phyloP scores from a whole-genome alignment of 495 filamentous ascomycete genomes.

The Penicillium dipodomyicola region DNA sequence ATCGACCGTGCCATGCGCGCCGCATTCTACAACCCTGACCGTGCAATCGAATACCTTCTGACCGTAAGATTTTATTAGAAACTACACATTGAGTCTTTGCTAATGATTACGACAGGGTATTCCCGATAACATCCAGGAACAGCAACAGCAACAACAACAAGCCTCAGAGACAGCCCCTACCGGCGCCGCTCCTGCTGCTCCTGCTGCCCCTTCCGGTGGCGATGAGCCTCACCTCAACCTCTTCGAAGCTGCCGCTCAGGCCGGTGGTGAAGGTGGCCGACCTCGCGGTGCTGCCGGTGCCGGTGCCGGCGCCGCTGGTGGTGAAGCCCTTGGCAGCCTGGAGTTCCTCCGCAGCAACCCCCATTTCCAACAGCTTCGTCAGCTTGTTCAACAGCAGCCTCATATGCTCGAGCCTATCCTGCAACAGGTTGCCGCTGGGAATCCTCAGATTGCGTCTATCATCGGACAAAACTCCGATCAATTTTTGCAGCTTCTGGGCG shows the following conservation, averaged over 20 bases:
- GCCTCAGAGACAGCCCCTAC: conserved; percentile 31
- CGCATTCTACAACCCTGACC: conserved; percentile 93
- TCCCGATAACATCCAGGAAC: conserved; percentile 75
- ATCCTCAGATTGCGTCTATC: conserved; percentile 87
- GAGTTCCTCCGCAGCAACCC: conserved; percentile 95
- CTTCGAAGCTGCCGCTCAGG: conserved; percentile 88
- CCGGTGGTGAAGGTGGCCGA: conserved; percentile 58
- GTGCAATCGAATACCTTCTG: conserved; percentile 92
- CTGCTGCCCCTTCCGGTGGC: conserved; percentile 40
- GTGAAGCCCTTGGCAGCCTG: conserved; percentile 68
- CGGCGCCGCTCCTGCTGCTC: conserved; percentile 37
- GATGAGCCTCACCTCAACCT: conserved; percentile 75
- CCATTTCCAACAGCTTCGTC: conserved; percentile 95
- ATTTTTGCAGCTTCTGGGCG: conserved; percentile 82
- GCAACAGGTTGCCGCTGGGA: conserved; percentile 92
- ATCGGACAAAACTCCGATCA: conserved; percentile 90
- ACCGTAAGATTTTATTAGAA: conserved; percentile 56
- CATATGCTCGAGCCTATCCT: conserved; percentile 98
- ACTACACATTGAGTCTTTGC: conserved; percentile 7
- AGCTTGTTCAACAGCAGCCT: conserved; percentile 94
- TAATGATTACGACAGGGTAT: conserved; percentile 69
- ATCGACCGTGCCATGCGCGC: conserved; percentile 94
- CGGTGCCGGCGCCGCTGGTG: conserved; percentile 53
- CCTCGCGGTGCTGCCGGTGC: conserved; percentile 45
- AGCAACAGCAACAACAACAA: conserved; percentile 36